Evolutionary conservation across 768 basidiomycete genomes (phyloP), one percentile per base, ranked within the genome.

Genomic region (Pleurotus citrinopileatus): DNA sequence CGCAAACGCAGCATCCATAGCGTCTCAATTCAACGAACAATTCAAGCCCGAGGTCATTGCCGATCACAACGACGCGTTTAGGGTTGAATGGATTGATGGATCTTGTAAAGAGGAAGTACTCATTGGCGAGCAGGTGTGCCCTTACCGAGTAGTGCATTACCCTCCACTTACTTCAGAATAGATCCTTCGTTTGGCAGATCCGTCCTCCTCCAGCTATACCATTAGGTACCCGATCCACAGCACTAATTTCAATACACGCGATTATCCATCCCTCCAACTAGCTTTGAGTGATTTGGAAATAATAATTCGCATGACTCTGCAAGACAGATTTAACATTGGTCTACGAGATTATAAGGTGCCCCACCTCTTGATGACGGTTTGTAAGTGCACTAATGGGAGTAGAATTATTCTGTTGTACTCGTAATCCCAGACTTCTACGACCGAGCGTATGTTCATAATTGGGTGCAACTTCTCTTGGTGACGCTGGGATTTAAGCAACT

Each of bases 391-490:
- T 44, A 2, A 40, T 27, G 38, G 20, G 22, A 19, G 40, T 59
- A 98, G 95, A 82, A 91, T 54, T 90, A 88, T 68, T 94, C 93
- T 2, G 86, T 88, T 10, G 77, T 98, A 32, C 77, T 99, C 3
- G 83, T 98, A 27, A 84, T 98, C 20, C 95, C 97, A 5, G 97
- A 99, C 66, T 85, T 92, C 59, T 93, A 90, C 62, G 91, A 96
- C 53, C 80, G 91, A 50, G 67, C 77, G 9, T 98, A 96, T 63
- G 84, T 98, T 53, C 83, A 85, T 56, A 87, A 89, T 54, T 74
- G 94, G 61, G 77, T 83, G 5, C 80, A 88, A 56, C 67, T 96
- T 8, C 70, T 98, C 8, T 65, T 98, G 28, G 70, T 81, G 23
- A 78, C 79, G 2, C 84, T 99, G 79, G 92, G 91, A 0, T 99